A percentile compares a stretch with the other conserved stretches of the same genome.
phyloP scores from a whole-genome alignment of 2,329 filamentous ascomycete species.

The Tolypocladium tropicale region DNA sequence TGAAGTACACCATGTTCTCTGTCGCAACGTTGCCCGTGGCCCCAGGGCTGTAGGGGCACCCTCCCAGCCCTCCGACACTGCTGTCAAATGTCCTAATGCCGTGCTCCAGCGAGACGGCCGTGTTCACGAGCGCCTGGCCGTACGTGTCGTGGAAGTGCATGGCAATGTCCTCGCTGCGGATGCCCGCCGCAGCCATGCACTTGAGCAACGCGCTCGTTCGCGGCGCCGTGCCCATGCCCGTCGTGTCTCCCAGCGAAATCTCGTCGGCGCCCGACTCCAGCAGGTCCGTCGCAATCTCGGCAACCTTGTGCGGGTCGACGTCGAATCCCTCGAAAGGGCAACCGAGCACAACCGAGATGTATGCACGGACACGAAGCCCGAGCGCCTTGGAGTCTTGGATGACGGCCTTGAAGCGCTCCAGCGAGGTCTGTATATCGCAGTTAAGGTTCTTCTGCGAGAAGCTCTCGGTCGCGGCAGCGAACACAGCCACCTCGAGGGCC shows the following conservation, averaged over 20 bases:
- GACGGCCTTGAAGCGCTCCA: slow-evolving; percentile 59
- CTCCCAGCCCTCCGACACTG: slow-evolving; percentile 70
- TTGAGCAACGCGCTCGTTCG: slow-evolving; percentile 54
- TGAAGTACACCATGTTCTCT: slow-evolving; percentile 72
- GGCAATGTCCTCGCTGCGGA: slow-evolving; percentile 60
- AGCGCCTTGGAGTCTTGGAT: slow-evolving; percentile 56
- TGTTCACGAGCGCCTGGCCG: slow-evolving; percentile 76
- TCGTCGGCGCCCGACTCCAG: slow-evolving; percentile 85
- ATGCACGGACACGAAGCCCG: slow-evolving; percentile 62
- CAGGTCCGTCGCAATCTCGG: slow-evolving; percentile 56
- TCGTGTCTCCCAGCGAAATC: slow-evolving; percentile 83
- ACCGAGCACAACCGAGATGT: slow-evolving; percentile 71
- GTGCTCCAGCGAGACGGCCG: slow-evolving; percentile 64
- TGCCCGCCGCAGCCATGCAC: slow-evolving; percentile 54
- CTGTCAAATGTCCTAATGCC: slow-evolving; percentile 72
- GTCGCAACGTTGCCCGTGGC: slow-evolving; percentile 81
- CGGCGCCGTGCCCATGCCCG: slow-evolving; percentile 78
- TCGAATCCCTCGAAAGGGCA: slow-evolving; percentile 66
- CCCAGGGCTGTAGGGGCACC: slow-evolving; percentile 76
- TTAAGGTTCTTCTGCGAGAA: slow-evolving; percentile 79
- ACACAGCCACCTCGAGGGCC: slow-evolving; percentile 64
- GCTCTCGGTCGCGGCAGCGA: slow-evolving; percentile 70
- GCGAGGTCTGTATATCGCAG: slow-evolving; percentile 64
- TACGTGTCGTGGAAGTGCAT: slow-evolving; percentile 89
- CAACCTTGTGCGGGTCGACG: slow-evolving; percentile 52